Conservation (phyloP, 441 rosid genomes). For the Gossypium gossypioides region DNA sequence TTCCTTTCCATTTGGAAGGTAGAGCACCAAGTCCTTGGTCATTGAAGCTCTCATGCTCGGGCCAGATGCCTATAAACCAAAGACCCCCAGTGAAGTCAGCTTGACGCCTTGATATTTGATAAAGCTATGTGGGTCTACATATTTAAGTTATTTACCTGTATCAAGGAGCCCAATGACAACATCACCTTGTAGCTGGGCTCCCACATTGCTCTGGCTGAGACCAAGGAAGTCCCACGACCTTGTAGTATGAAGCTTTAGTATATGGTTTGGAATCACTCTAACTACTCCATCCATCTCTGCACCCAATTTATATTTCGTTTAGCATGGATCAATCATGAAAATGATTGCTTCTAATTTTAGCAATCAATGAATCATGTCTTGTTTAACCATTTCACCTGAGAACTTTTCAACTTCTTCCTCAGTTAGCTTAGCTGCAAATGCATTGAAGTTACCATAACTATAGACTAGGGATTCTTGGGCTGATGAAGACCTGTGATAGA, state of each 20-base stretch:
- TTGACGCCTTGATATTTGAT: background rate
- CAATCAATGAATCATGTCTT: background rate
- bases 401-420: conserved; percentile 30
- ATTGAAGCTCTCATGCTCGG: conserved; percentile 38
- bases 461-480: conserved; percentile 35
- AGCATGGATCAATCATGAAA: background rate
- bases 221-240: conserved; percentile 36
- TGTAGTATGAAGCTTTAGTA: conserved; percentile 25
- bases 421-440: conserved; percentile 24
- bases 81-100: background rate
- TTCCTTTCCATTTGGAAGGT: conserved; percentile 57
- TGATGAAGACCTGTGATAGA: conserved; percentile 18
- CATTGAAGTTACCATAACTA: conserved; percentile 40
- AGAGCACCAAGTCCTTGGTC: conserved; percentile 38
- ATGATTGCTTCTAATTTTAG: background rate
- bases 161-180: conserved; percentile 44
- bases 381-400: conserved; percentile 18
- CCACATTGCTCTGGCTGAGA: conserved; percentile 5
- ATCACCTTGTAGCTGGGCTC: conserved; percentile 21
- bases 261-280: conserved; percentile 24
- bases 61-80: conserved; percentile 30
- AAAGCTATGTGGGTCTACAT: background rate
- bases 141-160: conserved; percentile 20
- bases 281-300: conserved; percentile 27
- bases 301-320: background rate